A percentile compares a stretch with the other conserved stretches of the same genome.
These are phyloP conservation scores for Drosera spatulata DNA, from an alignment of 179 eudicot genomes.

Conservation along the genomic window DNA sequence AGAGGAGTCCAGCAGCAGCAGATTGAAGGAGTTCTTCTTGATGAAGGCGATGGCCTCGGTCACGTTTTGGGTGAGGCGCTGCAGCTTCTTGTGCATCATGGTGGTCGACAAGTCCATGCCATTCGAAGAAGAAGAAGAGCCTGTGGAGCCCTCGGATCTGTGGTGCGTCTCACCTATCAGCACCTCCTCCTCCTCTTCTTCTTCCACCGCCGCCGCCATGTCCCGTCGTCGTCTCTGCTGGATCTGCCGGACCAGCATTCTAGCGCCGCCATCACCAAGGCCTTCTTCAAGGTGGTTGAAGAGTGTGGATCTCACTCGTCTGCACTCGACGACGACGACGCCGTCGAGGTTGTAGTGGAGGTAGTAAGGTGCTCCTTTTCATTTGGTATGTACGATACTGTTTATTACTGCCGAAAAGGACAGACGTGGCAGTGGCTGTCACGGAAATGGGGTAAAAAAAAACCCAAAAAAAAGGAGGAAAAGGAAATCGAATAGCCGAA, in stretches of 20 bases:
- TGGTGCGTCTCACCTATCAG: constrained; percentile 57
- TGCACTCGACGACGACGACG: too few relatives aligned
- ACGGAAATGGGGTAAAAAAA: too few relatives aligned
- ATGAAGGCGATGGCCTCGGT: constrained; percentile 78
- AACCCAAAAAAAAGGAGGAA: too few relatives aligned
- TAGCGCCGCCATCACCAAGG: constrained; percentile 66
- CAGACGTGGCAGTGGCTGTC: too few relatives aligned
- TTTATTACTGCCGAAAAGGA: too few relatives aligned
- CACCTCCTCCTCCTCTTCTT: constrained; percentile 24
- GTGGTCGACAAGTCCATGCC: constrained; percentile 17
- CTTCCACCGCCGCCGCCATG: too few relatives aligned
- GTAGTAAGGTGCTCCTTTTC: too few relatives aligned
- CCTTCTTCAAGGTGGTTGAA: too few relatives aligned
- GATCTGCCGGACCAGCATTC: constrained; percentile 93
- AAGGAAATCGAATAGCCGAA: too few relatives aligned
- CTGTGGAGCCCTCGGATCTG: constrained; percentile 61
- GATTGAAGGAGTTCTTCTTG: constrained; percentile 59
- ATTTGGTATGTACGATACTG: too few relatives aligned
- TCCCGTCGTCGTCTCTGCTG: constrained; percentile 68
- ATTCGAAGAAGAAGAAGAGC: constrained; percentile 2
- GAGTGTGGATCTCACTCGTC: too few relatives aligned
- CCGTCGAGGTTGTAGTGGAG: too few relatives aligned
- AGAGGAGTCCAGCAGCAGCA: constrained; percentile 72
- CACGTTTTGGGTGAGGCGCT: constrained; percentile 65
- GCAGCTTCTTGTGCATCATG: constrained; percentile 58